Evolutionary conservation across 345 rosid species (phyloP).

Genomic region (Anastatica hierochuntica): DNA sequence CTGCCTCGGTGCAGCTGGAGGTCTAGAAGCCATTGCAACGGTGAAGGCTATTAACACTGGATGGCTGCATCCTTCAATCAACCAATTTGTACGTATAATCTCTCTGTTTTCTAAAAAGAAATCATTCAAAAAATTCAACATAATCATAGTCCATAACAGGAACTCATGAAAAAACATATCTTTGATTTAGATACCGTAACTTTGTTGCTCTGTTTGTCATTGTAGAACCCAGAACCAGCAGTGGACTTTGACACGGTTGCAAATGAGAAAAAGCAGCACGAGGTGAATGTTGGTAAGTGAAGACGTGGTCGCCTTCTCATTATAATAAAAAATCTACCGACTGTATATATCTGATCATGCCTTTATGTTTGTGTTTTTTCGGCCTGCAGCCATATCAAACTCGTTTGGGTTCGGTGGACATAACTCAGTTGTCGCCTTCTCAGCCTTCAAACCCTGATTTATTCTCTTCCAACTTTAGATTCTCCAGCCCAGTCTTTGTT

Average conservation of each 20-base stretch:
- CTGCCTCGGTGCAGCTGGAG: slow-evolving; percentile 98
- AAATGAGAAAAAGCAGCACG: slow-evolving; percentile 76
- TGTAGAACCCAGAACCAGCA: slow-evolving; percentile 82
- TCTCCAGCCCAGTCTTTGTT: too few species aligned
- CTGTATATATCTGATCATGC: neutral
- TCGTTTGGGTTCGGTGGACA: slow-evolving; percentile 99
- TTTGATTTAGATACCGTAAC: neutral
- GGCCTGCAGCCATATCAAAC: slow-evolving; percentile 78
- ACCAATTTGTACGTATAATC: slow-evolving; percentile 69
- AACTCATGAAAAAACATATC: neutral
- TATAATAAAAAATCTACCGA: neutral
- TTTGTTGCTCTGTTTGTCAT: neutral
- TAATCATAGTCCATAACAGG: too few species aligned
- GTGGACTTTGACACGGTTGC: slow-evolving; percentile 87
- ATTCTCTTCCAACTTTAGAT: too few species aligned
- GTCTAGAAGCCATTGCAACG: slow-evolving; percentile 88
- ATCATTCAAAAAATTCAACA: neutral
- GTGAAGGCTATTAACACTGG: slow-evolving; percentile 88
- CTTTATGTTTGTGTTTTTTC: neutral
- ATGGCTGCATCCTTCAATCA: slow-evolving; percentile 91
- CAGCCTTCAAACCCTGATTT: slow-evolving; percentile 77
- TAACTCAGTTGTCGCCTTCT: slow-evolving; percentile 91
- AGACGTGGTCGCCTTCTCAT: neutral
- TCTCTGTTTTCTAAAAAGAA: neutral
- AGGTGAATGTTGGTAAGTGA: slow-evolving; percentile 91